Percentiles rank a stretch among this genome's conserved stretches.
Evolutionary conservation across 2,329 filamentous ascomycete species (phyloP).

Genomic region (Aspergillus floridensis): DNA sequence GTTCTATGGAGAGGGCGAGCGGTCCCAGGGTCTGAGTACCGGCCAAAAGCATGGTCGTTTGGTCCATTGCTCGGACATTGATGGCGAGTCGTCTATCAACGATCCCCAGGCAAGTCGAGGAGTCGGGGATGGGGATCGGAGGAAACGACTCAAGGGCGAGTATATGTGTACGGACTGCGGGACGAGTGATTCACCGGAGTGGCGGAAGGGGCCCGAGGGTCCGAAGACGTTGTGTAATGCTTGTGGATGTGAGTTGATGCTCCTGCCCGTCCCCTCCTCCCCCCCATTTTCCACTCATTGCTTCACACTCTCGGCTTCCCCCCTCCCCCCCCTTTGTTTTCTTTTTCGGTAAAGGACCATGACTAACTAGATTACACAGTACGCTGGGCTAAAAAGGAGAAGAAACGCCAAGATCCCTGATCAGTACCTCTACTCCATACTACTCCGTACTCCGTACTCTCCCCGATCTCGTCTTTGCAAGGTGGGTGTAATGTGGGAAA

Average conservation of each 20-base stretch:
- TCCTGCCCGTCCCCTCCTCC: not conserved
- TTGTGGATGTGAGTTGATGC: slow-evolving; percentile 66
- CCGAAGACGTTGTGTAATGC: slow-evolving; percentile 96
- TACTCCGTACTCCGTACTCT: not conserved
- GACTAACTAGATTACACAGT: slow-evolving; percentile 34
- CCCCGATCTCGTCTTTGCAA: not conserved
- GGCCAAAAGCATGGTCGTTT: slow-evolving; percentile 77
- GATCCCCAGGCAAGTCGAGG: slow-evolving; percentile 60
- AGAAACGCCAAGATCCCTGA: slow-evolving; percentile 55
- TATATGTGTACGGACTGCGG: slow-evolving; percentile 96
- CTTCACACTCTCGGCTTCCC: not conserved
- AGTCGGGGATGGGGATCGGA: slow-evolving; percentile 65
- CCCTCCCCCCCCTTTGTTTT: not conserved
- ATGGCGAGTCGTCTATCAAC: slow-evolving; percentile 69
- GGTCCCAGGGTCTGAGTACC: slow-evolving; percentile 82
- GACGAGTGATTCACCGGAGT: slow-evolving; percentile 90
- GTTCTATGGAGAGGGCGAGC: slow-evolving; percentile 82
- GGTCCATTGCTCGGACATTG: slow-evolving; percentile 70
- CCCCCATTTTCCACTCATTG: not conserved
- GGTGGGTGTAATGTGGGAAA: not conserved
- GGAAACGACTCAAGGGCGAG: slow-evolving; percentile 86
- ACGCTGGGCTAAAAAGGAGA: slow-evolving; percentile 69
- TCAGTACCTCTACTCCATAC: not conserved
- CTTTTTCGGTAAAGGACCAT: not conserved
- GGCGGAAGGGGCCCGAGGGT: slow-evolving; percentile 88